Percentiles rank a stretch among this genome's conserved stretches.
phyloP scores from a whole-genome alignment of 2,329 filamentous ascomycete genomes.

The Tympanopsis confertula region DNA sequence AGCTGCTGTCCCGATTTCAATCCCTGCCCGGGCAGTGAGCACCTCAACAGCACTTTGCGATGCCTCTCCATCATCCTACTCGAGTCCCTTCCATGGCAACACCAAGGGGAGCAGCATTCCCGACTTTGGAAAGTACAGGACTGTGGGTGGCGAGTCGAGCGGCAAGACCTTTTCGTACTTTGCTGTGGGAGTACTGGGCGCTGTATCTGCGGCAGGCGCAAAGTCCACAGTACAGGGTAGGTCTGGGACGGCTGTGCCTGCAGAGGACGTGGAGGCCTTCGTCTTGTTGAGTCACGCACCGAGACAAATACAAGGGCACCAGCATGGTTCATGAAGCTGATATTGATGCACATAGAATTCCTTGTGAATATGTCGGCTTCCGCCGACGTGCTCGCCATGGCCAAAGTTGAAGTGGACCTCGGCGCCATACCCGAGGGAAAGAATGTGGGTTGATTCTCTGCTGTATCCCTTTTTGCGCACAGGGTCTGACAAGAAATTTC shows the following conservation, averaged over 20 bases:
- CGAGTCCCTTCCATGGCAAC: conserved; percentile 53
- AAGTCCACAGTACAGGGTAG: conserved; percentile 97
- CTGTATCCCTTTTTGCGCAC: conserved; percentile 1
- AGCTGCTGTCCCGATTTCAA: conserved; percentile 18
- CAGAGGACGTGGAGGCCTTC: conserved; percentile 2
- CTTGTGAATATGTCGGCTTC: conserved; percentile 99
- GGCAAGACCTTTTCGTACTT: conserved; percentile 95
- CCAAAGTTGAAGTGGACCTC: conserved; percentile 97
- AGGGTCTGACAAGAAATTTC: conserved; percentile 4
- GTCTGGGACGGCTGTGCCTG: conserved; percentile 20
- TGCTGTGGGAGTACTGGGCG: conserved; percentile 93
- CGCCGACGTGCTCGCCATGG: conserved; percentile 95
- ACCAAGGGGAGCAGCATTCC: conserved; percentile 61
- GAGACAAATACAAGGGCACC: conserved; percentile 1
- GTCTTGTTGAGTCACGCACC: conserved; percentile 2
- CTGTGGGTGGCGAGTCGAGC: conserved; percentile 50
- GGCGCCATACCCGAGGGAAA: conserved; percentile 92
- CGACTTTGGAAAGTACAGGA: conserved; percentile 79
- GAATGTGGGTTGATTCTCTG: conserved; percentile 58
- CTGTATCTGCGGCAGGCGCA: conserved; percentile 81
- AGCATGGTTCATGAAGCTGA: conserved; percentile 3
- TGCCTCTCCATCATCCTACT: conserved; percentile 33
- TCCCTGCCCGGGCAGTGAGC: conserved; percentile 40
- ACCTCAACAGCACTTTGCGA: conserved; percentile 36
- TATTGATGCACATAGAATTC: conserved; percentile 59